Conservation (phyloP, 2,329 filamentous ascomycete species). For the Ceratocystis destructans region DNA sequence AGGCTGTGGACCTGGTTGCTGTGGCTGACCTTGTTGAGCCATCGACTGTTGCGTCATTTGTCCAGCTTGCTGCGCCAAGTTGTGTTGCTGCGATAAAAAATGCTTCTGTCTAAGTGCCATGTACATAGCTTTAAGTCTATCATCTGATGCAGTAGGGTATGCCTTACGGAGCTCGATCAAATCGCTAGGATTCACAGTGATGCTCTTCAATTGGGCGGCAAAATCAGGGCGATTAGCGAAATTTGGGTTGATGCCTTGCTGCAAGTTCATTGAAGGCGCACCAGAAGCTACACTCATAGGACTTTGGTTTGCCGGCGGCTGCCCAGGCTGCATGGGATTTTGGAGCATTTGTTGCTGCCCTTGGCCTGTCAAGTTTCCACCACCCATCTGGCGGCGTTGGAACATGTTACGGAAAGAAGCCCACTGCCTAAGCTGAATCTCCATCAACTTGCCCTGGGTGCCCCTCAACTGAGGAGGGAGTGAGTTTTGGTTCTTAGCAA, state of each 20-base stretch:
- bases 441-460: constrained; percentile 19
- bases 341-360: neutral
- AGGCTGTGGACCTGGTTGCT: constrained; percentile 3
- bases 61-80: constrained; percentile 23
- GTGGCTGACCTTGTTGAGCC: constrained; percentile 21
- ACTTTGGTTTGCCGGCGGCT: constrained; percentile 12
- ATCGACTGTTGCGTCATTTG: constrained; percentile 22
- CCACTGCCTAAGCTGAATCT: constrained; percentile 23
- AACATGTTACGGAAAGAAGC: neutral
- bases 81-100: constrained; percentile 25
- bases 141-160: neutral
- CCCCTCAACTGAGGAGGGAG: constrained; percentile 16
- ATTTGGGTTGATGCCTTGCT: neutral
- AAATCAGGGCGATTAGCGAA: constrained; percentile 1
- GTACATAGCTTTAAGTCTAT: neutral
- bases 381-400: constrained; percentile 8
- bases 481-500: constrained; percentile 27
- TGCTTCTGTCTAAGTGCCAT: neutral
- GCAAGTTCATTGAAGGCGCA: neutral
- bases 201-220: neutral
- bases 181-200: neutral
- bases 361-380: neutral
- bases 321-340: constrained; percentile 5
- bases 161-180: neutral
- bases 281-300: constrained; percentile 19